A percentile compares a stretch with the other conserved stretches of the same genome.
Evolutionary conservation across 2,329 filamentous ascomycete species (phyloP).

Genomic region (Botryotinia globosa): DNA sequence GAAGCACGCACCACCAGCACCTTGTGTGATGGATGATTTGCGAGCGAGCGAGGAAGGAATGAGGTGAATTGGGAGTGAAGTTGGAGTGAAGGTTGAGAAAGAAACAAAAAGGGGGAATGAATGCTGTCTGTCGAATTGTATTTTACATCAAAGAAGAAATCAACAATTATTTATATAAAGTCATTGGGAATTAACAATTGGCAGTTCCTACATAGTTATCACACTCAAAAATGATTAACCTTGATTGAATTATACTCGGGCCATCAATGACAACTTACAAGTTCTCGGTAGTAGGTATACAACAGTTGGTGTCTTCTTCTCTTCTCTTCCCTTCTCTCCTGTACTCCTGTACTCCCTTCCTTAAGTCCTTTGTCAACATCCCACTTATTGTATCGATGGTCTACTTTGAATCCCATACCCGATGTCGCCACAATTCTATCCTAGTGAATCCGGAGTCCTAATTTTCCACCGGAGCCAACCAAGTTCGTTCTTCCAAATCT

Average conservation of each 20-base stretch:
- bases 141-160: not conserved
- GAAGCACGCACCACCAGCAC: not conserved
- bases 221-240: not conserved
- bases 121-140: not conserved
- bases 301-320: not conserved
- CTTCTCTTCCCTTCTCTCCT: not conserved
- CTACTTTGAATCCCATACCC: not conserved
- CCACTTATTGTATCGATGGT: not conserved
- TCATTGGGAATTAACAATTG: too few species aligned
- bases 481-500: constrained; percentile 2
- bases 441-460: not conserved
- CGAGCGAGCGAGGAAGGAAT: not conserved
- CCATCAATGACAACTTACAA: not conserved
- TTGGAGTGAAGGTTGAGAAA: constrained; percentile 1
- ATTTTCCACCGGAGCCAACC: not conserved
- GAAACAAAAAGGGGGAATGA: not conserved
- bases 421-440: constrained; percentile 4
- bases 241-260: constrained; percentile 4
- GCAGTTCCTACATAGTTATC: not conserved
- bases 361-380: not conserved
- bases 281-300: not conserved
- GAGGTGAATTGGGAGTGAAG: not conserved
- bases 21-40: not conserved
- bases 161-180: not conserved
- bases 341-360: not conserved